Conservation (phyloP, 2,329 filamentous ascomycete species). For the Colletotrichum sp. region DNA sequence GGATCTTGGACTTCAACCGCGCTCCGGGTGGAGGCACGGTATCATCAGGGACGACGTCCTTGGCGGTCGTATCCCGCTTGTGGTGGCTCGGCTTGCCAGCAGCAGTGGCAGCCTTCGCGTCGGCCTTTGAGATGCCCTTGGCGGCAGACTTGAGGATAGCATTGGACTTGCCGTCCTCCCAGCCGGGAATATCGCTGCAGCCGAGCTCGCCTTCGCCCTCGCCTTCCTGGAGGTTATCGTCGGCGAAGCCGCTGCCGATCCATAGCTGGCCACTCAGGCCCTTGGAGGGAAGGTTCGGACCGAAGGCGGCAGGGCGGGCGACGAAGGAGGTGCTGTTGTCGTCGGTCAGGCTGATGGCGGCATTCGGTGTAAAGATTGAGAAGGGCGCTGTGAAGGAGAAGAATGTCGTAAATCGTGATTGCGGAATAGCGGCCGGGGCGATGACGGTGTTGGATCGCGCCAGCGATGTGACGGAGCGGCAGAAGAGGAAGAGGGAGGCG, state of each 20-base stretch:
- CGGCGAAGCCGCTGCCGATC: conserved; percentile 91
- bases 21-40: conserved; percentile 23
- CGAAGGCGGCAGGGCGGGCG: conserved; percentile 91
- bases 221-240: conserved; percentile 71
- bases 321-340: conserved; percentile 98
- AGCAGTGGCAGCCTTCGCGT: conserved; percentile 29
- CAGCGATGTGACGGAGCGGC: conserved; percentile 54
- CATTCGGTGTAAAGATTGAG: conserved; percentile 92
- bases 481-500: conserved; percentile 60
- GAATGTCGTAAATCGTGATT: conserved; percentile 58
- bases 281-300: conserved; percentile 74
- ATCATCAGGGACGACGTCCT: conserved; percentile 34
- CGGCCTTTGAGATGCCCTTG: conserved; percentile 27
- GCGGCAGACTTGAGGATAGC: conserved; percentile 45
- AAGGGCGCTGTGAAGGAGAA: conserved; percentile 79
- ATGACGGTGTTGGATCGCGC: conserved; percentile 25
- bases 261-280: conserved; percentile 90
- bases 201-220: conserved; percentile 84
- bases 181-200: conserved; percentile 92
- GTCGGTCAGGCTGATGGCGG: conserved; percentile 93
- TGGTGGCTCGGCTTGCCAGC: conserved; percentile 36
- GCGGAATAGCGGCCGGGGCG: conserved; percentile 27
- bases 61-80: conserved; percentile 37
- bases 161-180: conserved; percentile 68
- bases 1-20: conserved; percentile 30